A percentile compares a stretch with the other conserved stretches of the same genome.
Conservation (phyloP, 306 rosid species). For the Herpetospermum pedunculosum region DNA sequence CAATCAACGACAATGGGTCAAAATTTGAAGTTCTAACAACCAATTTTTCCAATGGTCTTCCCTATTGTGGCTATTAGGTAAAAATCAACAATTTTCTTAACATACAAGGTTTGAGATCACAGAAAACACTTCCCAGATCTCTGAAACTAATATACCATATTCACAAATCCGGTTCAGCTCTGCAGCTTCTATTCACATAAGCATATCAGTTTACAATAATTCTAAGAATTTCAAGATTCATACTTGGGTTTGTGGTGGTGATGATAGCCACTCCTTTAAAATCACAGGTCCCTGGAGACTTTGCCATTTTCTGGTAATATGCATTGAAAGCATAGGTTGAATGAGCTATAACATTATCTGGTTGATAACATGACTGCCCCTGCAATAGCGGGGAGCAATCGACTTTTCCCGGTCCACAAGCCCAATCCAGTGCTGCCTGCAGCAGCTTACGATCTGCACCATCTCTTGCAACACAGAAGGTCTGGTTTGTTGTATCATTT, state of each 20-base stretch:
- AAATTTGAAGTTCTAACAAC: not conserved
- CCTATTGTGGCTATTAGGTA: not conserved
- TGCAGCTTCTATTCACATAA: not conserved
- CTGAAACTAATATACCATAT: not conserved
- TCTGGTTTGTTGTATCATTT: constrained; percentile 84
- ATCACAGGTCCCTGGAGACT: constrained; percentile 78
- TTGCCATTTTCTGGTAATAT: constrained; percentile 71
- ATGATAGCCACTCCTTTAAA: constrained; percentile 83
- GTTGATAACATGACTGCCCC: constrained; percentile 73
- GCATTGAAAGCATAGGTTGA: constrained; percentile 83
- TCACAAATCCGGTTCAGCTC: not conserved
- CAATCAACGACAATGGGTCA: not conserved
- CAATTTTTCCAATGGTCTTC: not conserved
- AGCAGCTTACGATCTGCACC: constrained; percentile 68
- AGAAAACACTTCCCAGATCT: not conserved
- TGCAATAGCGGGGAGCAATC: constrained; percentile 76
- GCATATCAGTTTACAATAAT: not conserved
- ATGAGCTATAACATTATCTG: constrained; percentile 63
- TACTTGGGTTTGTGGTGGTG: constrained; percentile 89
- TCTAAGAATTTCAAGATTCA: constrained; percentile 11
- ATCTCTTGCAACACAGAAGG: constrained; percentile 72
- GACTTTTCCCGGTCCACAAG: constrained; percentile 95
- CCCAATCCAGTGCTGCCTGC: constrained; percentile 95
- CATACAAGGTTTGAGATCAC: not conserved
- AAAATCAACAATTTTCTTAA: not conserved